Evolutionary conservation across 306 rosid genomes (phyloP), one percentile per base, ranked within the genome.

Genomic region (Purshia tridentata): DNA sequence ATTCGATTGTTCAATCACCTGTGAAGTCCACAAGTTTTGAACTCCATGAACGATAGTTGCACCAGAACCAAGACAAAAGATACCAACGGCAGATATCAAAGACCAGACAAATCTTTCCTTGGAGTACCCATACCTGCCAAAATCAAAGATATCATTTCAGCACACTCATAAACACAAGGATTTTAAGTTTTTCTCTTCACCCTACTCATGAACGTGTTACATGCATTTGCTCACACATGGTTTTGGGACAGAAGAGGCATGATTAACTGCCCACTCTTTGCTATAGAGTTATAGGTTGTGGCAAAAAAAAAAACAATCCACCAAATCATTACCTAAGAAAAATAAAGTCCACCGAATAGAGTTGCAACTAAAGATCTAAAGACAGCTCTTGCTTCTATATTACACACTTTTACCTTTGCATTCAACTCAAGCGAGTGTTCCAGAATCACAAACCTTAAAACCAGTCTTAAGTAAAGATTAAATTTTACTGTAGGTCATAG

Each of bases 31-130:
- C 83, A 94, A 89, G 87, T 94, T 90, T 77, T 94, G 99, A 80
- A 94, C 15, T 79, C 99, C 99, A 84, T 85, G 72, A 81, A 91
- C 97, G 69, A 95, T 96, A 20, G 98, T 91, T 53, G 98, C 98
- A 48, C 96, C 98, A 51, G 99, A 88, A 85, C 99, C 99, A 83
- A 95, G 90, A 85, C 99, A 95, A 83, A 91, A 91, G 83, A 95
- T 95, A 64, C 98, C 98, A 66, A 91, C 97, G 75, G 98, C 99
- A 60, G 98, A 95, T 85, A 91, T 95, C 88, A 95, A 90, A 58
- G 99, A 95, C 98, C 99, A 95, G 68, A 95, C 98, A 84, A 95
- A 95, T 84, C 99, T 90, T 84, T 95, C 99, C 86, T 92, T 95
- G 72, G 99, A 95, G 73, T 95, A 95, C 69, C 99, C 99, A 76